Conservation (phyloP, 495 filamentous ascomycete genomes). For the Neurospora sp. region DNA sequence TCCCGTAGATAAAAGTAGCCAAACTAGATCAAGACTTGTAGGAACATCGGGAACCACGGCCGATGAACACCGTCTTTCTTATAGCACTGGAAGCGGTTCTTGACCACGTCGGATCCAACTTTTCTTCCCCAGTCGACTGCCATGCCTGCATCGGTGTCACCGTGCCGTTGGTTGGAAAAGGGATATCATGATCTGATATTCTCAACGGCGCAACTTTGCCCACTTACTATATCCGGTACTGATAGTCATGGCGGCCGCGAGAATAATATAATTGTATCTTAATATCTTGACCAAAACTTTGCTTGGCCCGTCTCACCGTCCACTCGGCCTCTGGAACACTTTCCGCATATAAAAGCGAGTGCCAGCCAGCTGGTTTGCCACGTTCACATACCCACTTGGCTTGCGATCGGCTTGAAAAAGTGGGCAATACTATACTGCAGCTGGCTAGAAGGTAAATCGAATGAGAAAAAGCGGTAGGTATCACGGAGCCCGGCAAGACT, state of each 20-base stretch:
- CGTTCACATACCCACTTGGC: too few species aligned
- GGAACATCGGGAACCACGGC: neutral
- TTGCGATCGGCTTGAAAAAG: too few species aligned
- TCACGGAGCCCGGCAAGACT: neutral
- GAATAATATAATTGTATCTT: too few species aligned
- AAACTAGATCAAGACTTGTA: neutral
- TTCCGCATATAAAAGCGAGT: neutral
- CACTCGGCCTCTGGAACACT: neutral
- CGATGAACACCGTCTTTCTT: neutral
- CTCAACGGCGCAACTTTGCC: neutral
- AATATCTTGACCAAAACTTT: neutral
- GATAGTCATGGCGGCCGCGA: neutral
- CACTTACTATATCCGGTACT: neutral
- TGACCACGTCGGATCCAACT: neutral
- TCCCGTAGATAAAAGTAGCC: neutral
- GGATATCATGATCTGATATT: neutral
- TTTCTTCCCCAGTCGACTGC: neutral
- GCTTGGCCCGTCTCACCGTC: neutral
- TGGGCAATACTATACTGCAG: too few species aligned
- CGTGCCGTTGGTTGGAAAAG: neutral
- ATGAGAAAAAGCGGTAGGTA: too few species aligned
- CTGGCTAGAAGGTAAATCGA: too few species aligned
- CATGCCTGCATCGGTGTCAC: neutral
- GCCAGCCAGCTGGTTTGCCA: too few species aligned
- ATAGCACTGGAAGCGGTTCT: neutral